Percentiles rank a stretch among this genome's conserved stretches.
Evolutionary conservation across 176 grass and related monocot species (phyloP).

Genomic region (Rhipidocladum racemiflorum): DNA sequence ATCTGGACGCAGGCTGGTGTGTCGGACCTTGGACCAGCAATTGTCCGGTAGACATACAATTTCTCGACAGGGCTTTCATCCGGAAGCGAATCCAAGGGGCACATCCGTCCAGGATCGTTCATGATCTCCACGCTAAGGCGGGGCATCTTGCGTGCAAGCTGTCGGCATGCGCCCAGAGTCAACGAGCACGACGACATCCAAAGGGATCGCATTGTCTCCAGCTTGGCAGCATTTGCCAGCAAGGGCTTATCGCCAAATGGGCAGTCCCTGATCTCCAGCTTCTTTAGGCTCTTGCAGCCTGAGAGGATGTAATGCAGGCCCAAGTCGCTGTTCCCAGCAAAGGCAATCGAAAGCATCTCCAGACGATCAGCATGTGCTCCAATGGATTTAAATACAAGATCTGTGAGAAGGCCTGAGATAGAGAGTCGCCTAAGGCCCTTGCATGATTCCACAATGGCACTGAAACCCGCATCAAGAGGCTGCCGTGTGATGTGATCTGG

Average conservation of each 20-base stretch:
- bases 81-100: constrained; percentile 39
- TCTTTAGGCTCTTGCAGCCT: constrained; percentile 75
- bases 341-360: constrained; percentile 73
- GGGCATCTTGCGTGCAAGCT: constrained; percentile 63
- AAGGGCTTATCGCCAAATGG: constrained; percentile 64
- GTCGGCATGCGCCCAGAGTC: constrained; percentile 60
- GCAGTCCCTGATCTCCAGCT: constrained; percentile 78
- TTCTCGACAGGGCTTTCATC: constrained; percentile 58
- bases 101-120: constrained; percentile 35
- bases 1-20: constrained; percentile 61
- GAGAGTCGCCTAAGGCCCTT: constrained; percentile 58
- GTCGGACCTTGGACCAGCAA: constrained; percentile 58
- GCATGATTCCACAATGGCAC: constrained; percentile 70
- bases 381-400: constrained; percentile 62
- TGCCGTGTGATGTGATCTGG: constrained; percentile 54
- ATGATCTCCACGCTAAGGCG: constrained; percentile 67
- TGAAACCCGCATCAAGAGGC: constrained; percentile 66
- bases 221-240: constrained; percentile 64
- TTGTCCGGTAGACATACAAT: constrained; percentile 65
- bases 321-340: constrained; percentile 55
- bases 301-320: constrained; percentile 66
- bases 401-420: constrained; percentile 64
- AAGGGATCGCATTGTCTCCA: constrained; percentile 94
- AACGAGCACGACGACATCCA: constrained; percentile 74
- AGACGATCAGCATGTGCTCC: constrained; percentile 57